phyloP scores from a whole-genome alignment of 2,329 filamentous ascomycete species.

The Aspergillus fijiensis region DNA sequence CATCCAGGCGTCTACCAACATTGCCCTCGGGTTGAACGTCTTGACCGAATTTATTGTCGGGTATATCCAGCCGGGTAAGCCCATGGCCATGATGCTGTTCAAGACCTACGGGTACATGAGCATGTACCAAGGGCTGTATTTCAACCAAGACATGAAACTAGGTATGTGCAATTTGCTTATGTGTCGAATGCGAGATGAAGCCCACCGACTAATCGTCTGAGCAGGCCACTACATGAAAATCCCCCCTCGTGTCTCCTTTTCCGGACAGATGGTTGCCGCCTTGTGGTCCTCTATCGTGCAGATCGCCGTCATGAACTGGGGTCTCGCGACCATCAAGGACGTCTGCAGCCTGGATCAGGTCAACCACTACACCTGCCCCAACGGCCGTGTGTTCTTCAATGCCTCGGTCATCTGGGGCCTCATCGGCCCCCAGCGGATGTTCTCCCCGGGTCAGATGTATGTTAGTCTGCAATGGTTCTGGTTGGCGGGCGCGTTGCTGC shows the following conservation, averaged over 20 bases:
- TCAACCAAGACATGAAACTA: slow-evolving; percentile 65
- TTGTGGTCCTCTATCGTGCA: slow-evolving; percentile 53
- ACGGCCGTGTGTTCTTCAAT: slow-evolving; percentile 63
- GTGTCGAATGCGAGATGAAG: not conserved
- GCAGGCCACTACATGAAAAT: slow-evolving; percentile 62
- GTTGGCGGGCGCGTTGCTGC: slow-evolving; percentile 63
- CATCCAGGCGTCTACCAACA: slow-evolving; percentile 69
- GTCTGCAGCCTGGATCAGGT: slow-evolving; percentile 62
- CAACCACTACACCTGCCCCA: slow-evolving; percentile 60
- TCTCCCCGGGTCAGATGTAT: slow-evolving; percentile 63
- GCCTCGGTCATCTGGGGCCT: slow-evolving; percentile 71
- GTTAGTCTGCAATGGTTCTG: slow-evolving; percentile 68
- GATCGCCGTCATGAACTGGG: slow-evolving; percentile 48
- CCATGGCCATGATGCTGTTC: slow-evolving; percentile 75
- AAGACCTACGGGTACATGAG: slow-evolving; percentile 71
- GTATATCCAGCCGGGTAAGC: slow-evolving; percentile 69
- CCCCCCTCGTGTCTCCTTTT: slow-evolving; percentile 53
- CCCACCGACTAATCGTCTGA: not conserved
- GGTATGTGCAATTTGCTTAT: slow-evolving; percentile 29
- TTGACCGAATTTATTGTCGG: slow-evolving; percentile 72
- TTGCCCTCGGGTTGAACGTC: slow-evolving; percentile 66
- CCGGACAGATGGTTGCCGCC: slow-evolving; percentile 51
- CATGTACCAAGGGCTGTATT: slow-evolving; percentile 66
- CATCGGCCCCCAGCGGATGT: slow-evolving; percentile 70
- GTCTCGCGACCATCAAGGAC: slow-evolving; percentile 56